A percentile compares a stretch with the other conserved stretches of the same genome.
phyloP scores from a whole-genome alignment of 1,284 basidiomycete species.

The Malassezia brasiliensis region DNA sequence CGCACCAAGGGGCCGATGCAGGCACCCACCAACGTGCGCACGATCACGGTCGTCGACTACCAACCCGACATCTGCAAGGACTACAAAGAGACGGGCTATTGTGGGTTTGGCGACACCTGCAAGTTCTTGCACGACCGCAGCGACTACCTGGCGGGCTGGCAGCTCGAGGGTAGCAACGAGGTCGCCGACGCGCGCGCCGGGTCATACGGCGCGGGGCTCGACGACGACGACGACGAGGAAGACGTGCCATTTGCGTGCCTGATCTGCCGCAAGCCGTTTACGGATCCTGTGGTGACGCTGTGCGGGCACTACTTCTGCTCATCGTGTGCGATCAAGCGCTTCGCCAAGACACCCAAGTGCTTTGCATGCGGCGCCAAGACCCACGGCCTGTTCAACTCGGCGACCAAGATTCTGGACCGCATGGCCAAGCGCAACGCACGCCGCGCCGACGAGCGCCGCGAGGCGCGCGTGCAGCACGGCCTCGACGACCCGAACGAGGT shows the following conservation, averaged over 20 bases:
- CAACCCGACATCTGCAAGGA: constrained; percentile 99
- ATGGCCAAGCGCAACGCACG: constrained; percentile 45
- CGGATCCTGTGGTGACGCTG: constrained; percentile 84
- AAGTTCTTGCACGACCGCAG: constrained; percentile 58
- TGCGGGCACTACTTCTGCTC: constrained; percentile 97
- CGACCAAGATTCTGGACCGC: constrained; percentile 70
- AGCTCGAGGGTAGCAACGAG: constrained; percentile 59
- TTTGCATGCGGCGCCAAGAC: constrained; percentile 87
- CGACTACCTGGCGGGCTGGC: constrained; percentile 91
- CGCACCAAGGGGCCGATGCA: constrained; percentile 53
- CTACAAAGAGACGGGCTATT: constrained; percentile 99
- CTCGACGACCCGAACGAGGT: constrained; percentile 16
- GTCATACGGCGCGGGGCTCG: constrained; percentile 49
- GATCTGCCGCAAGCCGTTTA: constrained; percentile 87
- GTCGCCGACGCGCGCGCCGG: constrained; percentile 45
- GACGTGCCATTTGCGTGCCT: constrained; percentile 95
- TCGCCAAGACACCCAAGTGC: constrained; percentile 86
- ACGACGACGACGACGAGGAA: constrained; percentile 57
- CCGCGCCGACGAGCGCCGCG: constrained; percentile 19
- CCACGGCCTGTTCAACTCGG: constrained; percentile 85
- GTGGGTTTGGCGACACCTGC: constrained; percentile 96
- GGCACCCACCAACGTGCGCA: constrained; percentile 66
- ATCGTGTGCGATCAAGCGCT: constrained; percentile 78
- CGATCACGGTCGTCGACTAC: constrained; percentile 91
- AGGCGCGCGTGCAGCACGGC: constrained; percentile 22